These are phyloP conservation scores for Aspergillus unguis DNA, from an alignment of 2,329 filamentous ascomycete genomes.

Conservation along the genomic window DNA sequence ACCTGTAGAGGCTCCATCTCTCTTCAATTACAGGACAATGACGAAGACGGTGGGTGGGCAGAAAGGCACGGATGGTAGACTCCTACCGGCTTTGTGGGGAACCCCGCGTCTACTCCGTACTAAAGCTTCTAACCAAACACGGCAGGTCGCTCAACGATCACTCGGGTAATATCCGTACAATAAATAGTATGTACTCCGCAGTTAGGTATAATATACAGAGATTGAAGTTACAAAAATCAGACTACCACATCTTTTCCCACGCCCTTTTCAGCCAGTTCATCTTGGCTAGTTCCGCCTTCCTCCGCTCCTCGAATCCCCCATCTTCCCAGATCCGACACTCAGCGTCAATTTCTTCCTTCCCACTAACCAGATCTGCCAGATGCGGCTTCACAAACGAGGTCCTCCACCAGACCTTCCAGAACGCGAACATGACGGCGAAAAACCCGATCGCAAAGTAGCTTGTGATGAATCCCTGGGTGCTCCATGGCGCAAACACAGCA, in stretches of 20 bases:
- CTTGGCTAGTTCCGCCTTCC: slow-evolving; percentile 27
- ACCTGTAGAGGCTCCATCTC: slow-evolving; percentile 1
- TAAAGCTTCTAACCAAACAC: too few relatives aligned
- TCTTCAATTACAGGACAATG: background rate
- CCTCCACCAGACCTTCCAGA: slow-evolving; percentile 33
- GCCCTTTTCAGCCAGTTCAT: slow-evolving; percentile 27
- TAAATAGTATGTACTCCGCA: too few relatives aligned
- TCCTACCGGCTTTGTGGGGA: too few relatives aligned
- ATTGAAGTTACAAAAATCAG: background rate
- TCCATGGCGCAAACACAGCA: slow-evolving; percentile 39
- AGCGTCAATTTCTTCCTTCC: slow-evolving; percentile 34
- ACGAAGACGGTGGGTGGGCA: too few relatives aligned
- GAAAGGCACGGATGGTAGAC: too few relatives aligned
- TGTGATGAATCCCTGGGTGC: slow-evolving; percentile 49
- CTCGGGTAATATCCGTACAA: too few relatives aligned
- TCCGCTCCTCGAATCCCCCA: slow-evolving; percentile 26
- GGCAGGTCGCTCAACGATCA: too few relatives aligned
- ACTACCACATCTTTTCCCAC: slow-evolving; percentile 34
- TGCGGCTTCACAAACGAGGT: slow-evolving; percentile 28
- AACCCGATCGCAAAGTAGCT: slow-evolving; percentile 48
- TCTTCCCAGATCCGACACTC: slow-evolving; percentile 36
- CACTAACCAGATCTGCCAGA: slow-evolving; percentile 31
- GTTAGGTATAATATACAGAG: too few relatives aligned
- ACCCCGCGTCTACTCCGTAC: too few relatives aligned
- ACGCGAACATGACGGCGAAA: slow-evolving; percentile 42